These are phyloP conservation scores for Fusarium tupiense DNA, from an alignment of 2,329 filamentous ascomycete species.

Conservation along the genomic window DNA sequence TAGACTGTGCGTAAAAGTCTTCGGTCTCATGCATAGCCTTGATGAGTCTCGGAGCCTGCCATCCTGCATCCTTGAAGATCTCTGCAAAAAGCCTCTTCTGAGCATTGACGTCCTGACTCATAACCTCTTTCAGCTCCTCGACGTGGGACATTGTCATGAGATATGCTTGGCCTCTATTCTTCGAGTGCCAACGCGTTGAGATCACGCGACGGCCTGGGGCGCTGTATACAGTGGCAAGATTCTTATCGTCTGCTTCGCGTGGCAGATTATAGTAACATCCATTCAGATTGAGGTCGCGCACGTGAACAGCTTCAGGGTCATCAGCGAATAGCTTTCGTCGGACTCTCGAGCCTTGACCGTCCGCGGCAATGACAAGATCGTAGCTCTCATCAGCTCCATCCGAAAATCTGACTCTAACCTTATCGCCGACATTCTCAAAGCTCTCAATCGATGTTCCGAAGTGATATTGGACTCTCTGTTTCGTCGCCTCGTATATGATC, in stretches of 20 bases:
- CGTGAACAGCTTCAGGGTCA: conserved; percentile 15
- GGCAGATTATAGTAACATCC: conserved; percentile 21
- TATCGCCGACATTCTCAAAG: conserved; percentile 11
- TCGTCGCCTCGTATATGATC: conserved; percentile 57
- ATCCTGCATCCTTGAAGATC: conserved; percentile 56
- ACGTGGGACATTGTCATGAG: conserved; percentile 46
- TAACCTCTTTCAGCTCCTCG: conserved; percentile 37
- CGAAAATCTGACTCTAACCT: conserved; percentile 16
- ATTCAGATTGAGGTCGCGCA: conserved; percentile 11
- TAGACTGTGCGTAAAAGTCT: conserved; percentile 56
- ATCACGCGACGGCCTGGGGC: conserved; percentile 16
- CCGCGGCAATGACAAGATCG: conserved; percentile 25
- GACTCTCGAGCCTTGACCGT: conserved; percentile 24
- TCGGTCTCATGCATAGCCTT: conserved; percentile 48
- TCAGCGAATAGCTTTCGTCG: conserved; percentile 5
- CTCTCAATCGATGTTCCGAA: conserved; percentile 22
- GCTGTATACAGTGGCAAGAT: conserved; percentile 20
- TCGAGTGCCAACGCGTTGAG: conserved; percentile 27
- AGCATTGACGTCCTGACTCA: conserved; percentile 37
- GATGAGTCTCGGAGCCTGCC: conserved; percentile 53
- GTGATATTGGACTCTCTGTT: conserved; percentile 27
- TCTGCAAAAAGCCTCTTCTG: conserved; percentile 54
- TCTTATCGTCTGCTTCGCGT: conserved; percentile 4
- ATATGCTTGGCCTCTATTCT: conserved; percentile 40
- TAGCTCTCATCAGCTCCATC: conserved; percentile 13